Evolutionary conservation across 495 filamentous ascomycete species (phyloP), one percentile per base, ranked within the genome.

Genomic region (Penicillium salamii): DNA sequence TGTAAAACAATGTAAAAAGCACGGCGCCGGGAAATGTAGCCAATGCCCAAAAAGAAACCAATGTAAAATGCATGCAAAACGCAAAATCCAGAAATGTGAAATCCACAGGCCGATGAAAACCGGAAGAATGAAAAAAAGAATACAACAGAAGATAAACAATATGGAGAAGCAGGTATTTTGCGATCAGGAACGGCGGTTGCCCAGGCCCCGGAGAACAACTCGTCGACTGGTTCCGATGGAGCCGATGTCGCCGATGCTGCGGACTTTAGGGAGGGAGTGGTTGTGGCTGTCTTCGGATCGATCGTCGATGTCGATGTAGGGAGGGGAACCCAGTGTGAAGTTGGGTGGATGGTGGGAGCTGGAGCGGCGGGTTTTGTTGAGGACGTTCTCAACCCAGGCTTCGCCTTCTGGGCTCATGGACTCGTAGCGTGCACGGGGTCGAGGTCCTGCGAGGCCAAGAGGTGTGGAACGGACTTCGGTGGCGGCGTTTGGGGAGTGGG

Each of bases 341-440:
- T 57, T 53, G 5, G 51, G 48, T 17, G 68, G 59, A 26, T 62
- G 58, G 14, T 65, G 42, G 12, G 72, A 69, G 11, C 67, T 67
- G 19, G 70, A 71, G 18, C 65, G 46, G 21, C 72, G 68, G 2
- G 72, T 70, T 53, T 74, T 69, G 14, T 71, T 66, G 28, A 76
- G 58, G 2, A 76, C 72, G 41, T 70, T 67, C 52, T 70, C 70
- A 1, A 76, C 76, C 77, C 76, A 78, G 2, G 76, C 76, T 61
- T 80, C 76, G 45, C 75, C 76, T 20, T 75, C 68, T 0, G 76
- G 72, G 20, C 64, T 75, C 57, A 80, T 77, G 15, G 71, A 71
- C 18, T 68, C 55, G 11, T 71, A 67, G 36, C 69, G 64, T 3
- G 69, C 70, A 11, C 72, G 68, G 7, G 72, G 72, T 29, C 69